Evolutionary conservation across 2,329 filamentous ascomycete genomes (phyloP), one percentile per base, ranked within the genome.

Genomic region (Cladophialophora exuberans): DNA sequence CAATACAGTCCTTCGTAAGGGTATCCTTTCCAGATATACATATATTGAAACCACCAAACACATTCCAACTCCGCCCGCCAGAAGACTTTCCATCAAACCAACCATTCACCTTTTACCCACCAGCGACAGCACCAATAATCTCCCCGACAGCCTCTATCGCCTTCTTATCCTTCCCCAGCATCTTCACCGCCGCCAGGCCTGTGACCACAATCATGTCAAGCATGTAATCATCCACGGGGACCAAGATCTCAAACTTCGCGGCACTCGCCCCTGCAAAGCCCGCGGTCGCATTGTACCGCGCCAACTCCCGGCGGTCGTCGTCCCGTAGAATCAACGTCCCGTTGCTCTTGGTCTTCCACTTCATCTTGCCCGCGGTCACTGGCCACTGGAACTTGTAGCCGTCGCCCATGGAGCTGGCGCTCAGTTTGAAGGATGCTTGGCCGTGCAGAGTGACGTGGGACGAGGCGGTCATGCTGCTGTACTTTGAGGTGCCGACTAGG

Each of bases 311-410:
- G 13, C 22, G 18, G 7, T 42, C 26, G 20, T 42, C 39, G 10
- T 42, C 39, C 39, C 22, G 39, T 22, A 42, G 22, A 2, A 46
- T n/a, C 26, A 46, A 26, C 15, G 43, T 26, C 23, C 43, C 43
- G 25, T 15, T 46, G 17, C 7, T 33, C 15, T 46, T 46, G 26
- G 15, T 46, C 22, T 42, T 42, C 39, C 39, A 42, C 39, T 25
- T 46, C 43, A 46, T 46, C 23, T 26, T n/a, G n/a, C 43, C n/a
- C n/a, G n/a, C 43, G 15, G 25, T 6, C 2, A 23, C 17, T 4
- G n/a, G 23, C 13, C 15, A 33, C 17, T 18, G 15, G 39, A 42
- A 42, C 26, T 42, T 42, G 17, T 42, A 42, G n/a, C 39, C 39
- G 39, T 42, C 39, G 6, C 39, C 39, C 11, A 22, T 20, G 22